A percentile compares a stretch with the other conserved stretches of the same genome.
Evolutionary conservation across 805 yeast species (phyloP).

Genomic region (Suhomyces pyralidae): DNA sequence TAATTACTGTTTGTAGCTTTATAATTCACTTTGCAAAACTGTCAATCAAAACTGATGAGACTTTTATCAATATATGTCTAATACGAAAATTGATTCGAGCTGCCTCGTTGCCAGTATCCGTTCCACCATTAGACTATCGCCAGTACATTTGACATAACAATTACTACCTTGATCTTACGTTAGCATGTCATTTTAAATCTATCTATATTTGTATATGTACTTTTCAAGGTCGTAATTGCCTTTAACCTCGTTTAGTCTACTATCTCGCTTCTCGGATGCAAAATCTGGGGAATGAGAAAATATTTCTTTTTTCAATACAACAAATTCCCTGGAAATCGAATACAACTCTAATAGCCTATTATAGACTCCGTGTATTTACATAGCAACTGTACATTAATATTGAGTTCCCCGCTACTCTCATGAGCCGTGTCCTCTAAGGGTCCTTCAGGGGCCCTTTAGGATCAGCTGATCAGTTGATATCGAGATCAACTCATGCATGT

Average conservation of each 20-base stretch:
- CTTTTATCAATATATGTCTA: neutral
- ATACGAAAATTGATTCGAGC: neutral
- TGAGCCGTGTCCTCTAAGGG: neutral
- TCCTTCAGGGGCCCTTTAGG: neutral
- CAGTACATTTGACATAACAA: neutral
- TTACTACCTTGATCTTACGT: neutral
- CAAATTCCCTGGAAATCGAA: neutral
- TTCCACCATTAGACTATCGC: neutral
- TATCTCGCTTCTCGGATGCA: neutral
- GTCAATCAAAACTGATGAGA: neutral
- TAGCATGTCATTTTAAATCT: neutral
- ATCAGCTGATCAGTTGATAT: neutral
- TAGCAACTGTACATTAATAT: neutral
- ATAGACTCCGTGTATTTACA: neutral
- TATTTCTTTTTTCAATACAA: neutral
- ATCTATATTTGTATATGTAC: neutral
- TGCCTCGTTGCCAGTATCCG: neutral
- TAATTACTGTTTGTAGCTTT: neutral
- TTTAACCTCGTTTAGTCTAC: neutral
- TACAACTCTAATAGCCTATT: neutral
- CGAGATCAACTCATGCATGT: neutral
- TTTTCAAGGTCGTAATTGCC: neutral
- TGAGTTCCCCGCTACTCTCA: neutral
- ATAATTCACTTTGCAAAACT: neutral
- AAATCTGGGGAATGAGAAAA: neutral